A percentile compares a stretch with the other conserved stretches of the same genome.
These are phyloP conservation scores for Debaryomyces maramus DNA, from an alignment of 805 yeast genomes.

Conservation along the genomic window DNA sequence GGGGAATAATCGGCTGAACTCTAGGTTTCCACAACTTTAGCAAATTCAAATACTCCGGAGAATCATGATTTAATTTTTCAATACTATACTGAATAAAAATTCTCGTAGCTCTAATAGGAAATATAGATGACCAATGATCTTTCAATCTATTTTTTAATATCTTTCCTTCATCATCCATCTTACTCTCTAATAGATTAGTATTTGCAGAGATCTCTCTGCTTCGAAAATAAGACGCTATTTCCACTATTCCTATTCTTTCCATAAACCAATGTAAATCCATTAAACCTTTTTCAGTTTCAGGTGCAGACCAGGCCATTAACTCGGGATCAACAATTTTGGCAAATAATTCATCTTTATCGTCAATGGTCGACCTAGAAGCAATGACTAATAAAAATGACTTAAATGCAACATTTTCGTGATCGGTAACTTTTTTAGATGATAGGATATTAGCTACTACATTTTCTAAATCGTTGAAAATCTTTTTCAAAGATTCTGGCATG, in stretches of 20 bases:
- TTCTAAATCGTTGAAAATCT: slow-evolving; percentile 80
- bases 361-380: slow-evolving; percentile 79
- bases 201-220: slow-evolving; percentile 75
- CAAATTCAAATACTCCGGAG: slow-evolving; percentile 69
- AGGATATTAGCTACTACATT: slow-evolving; percentile 72
- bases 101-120: slow-evolving; percentile 94
- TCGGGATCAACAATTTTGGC: slow-evolving; percentile 92
- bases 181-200: slow-evolving; percentile 71
- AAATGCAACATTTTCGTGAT: slow-evolving; percentile 91
- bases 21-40: slow-evolving; percentile 89
- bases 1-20: slow-evolving; percentile 87
- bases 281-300: slow-evolving; percentile 84
- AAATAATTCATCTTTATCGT: slow-evolving; percentile 74
- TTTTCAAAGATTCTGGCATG: slow-evolving; percentile 87
- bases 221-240: slow-evolving; percentile 87
- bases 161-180: slow-evolving; percentile 89
- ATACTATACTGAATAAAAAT: slow-evolving; percentile 93
- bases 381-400: slow-evolving; percentile 89
- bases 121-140: slow-evolving; percentile 89
- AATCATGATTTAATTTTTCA: slow-evolving; percentile 80
- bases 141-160: slow-evolving; percentile 72
- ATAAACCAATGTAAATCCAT: slow-evolving; percentile 94
- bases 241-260: slow-evolving; percentile 94
- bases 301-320: slow-evolving; percentile 87
- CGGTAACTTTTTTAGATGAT: slow-evolving; percentile 68